Conservation (phyloP, 1,139 yeast genomes). For the Kodamaea alishanica region DNA sequence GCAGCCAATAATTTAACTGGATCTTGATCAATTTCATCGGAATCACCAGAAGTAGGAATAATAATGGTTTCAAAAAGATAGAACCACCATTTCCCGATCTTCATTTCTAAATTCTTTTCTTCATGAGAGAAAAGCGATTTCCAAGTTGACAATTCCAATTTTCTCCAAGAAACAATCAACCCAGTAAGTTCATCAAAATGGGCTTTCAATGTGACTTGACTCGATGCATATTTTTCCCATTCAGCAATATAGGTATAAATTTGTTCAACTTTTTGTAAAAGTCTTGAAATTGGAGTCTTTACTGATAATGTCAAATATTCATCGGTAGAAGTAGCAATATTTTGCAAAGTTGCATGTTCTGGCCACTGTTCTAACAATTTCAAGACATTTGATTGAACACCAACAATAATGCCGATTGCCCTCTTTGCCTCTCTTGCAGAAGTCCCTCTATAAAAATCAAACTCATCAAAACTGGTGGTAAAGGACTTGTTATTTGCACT, state of each 20-base stretch:
- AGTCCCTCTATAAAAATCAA: slow-evolving; percentile 71
- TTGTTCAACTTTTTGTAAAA: slow-evolving; percentile 82
- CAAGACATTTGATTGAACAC: slow-evolving; percentile 44
- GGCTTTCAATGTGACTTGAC: slow-evolving; percentile 60
- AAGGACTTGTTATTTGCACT: slow-evolving; percentile 24
- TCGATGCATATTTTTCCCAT: slow-evolving; percentile 92
- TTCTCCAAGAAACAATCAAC: slow-evolving; percentile 86
- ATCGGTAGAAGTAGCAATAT: slow-evolving; percentile 58
- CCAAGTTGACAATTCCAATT: slow-evolving; percentile 85
- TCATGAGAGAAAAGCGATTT: slow-evolving; percentile 69
- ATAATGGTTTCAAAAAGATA: slow-evolving; percentile 74
- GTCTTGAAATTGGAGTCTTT: slow-evolving; percentile 69
- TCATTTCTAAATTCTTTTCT: slow-evolving; percentile 47
- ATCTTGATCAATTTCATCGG: slow-evolving; percentile 25
- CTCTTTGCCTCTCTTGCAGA: slow-evolving; percentile 57
- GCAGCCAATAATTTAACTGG: slow-evolving; percentile 55
- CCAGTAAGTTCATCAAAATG: slow-evolving; percentile 57
- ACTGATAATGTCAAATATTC: slow-evolving; percentile 66
- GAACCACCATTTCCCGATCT: slow-evolving; percentile 86
- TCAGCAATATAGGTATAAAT: slow-evolving; percentile 77
- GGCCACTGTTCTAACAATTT: slow-evolving; percentile 78
- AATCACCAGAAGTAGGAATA: slow-evolving; percentile 40
- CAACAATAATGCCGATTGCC: slow-evolving; percentile 53
- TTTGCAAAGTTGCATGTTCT: slow-evolving; percentile 85
- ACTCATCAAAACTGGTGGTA: slow-evolving; percentile 14